Evolutionary conservation across 75 land plant species (phyloP), one percentile per base, ranked within the genome.

Genomic region (Pinus taeda): DNA sequence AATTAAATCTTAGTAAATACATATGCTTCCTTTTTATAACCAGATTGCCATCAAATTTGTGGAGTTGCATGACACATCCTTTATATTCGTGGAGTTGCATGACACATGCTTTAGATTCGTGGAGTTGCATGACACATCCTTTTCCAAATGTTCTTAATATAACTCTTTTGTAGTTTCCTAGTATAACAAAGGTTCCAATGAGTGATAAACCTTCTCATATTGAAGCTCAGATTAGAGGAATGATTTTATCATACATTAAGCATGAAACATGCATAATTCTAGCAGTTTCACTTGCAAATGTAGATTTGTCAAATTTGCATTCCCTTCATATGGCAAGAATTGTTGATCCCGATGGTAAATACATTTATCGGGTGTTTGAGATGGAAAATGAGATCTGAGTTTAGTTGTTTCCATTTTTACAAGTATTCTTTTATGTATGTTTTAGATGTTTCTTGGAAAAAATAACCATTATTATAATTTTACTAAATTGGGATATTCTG

Each of bases 1-100:
- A 59, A 92, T 94, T 42, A 84, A 82, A 84, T 76, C 88, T 29
- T 90, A 95, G 2, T 93, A 94, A 73, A 94, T 91, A 80, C 77
- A 80, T 33, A 85, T 94, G 75, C 33, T 89, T 70, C 99, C 99
- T 3, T 76, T 88, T 5, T 94, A 97, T 78, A 94, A 88, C 61
- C 98, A 97, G 78, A 91, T 97, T 45, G 95, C 99, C 24, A 94
- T 93, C 53, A 78, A 78, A 65, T 97, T 97, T 86, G 92, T 91
- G 0, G 95, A 97, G 76, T 75, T 97, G 64, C 99, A 97, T 66
- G 98, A 97, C 72, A 97, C 93, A 9, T 83, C 99, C 24, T 76
- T 86, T 30, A 81, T 82, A 58, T 33, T 33, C 2, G 33, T 33
- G 33, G 93, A 97, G 76, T 75, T 97, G 60, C 99, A 97, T 66